Evolutionary conservation across 257 asterid species (phyloP).

Genomic region (Solanum sejunctum): DNA sequence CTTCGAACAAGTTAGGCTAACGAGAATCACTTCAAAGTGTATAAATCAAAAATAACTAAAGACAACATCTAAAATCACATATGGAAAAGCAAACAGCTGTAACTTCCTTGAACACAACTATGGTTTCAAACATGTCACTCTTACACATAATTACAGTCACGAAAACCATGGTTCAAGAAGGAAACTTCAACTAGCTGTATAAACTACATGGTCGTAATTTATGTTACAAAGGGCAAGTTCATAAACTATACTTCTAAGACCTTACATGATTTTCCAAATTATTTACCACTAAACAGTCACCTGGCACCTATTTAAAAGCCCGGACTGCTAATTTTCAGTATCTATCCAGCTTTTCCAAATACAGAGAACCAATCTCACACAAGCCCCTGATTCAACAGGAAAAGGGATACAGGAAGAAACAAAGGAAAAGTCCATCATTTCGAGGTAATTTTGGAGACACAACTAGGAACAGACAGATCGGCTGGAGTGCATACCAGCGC

Average conservation of each 20-base stretch:
- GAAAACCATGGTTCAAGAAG: background rate
- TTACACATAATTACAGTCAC: background rate
- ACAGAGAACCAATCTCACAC: background rate
- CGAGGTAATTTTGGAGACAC: constrained; percentile 44
- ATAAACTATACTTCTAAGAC: constrained; percentile 4
- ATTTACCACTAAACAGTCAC: constrained; percentile 61
- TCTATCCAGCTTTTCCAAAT: background rate
- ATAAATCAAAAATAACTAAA: background rate
- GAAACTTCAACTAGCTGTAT: constrained; percentile 5
- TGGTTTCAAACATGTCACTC: background rate
- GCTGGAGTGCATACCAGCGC: constrained; percentile 61
- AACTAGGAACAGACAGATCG: constrained; percentile 34
- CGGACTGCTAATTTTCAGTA: constrained; percentile 51
- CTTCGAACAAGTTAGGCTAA: background rate
- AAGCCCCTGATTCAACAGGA: background rate
- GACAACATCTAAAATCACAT: background rate
- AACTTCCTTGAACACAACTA: background rate
- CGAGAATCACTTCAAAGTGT: background rate
- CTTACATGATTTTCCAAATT: constrained; percentile 13
- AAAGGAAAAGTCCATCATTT: constrained; percentile 13
- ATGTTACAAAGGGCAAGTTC: background rate
- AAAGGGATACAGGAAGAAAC: background rate
- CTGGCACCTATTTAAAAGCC: constrained; percentile 35
- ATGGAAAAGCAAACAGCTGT: background rate
- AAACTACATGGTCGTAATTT: background rate